Evolutionary conservation across 768 basidiomycete species (phyloP).

Genomic region (Amylocystis lapponica): DNA sequence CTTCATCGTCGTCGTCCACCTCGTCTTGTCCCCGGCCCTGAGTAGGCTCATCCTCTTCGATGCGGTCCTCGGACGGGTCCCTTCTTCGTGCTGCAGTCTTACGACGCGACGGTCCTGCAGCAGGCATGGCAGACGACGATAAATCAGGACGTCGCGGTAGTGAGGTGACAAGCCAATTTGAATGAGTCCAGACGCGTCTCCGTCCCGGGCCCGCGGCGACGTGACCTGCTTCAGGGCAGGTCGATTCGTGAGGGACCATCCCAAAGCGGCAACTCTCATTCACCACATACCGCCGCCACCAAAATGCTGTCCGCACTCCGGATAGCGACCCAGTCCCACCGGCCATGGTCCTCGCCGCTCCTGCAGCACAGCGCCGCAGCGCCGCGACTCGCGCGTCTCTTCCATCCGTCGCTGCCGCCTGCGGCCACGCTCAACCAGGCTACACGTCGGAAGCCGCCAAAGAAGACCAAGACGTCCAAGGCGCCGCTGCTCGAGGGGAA

Average conservation of each 20-base stretch:
- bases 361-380: constrained; percentile 5
- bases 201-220: constrained; percentile 9
- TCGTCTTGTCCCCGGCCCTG: background rate
- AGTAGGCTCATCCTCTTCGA: constrained; percentile 29
- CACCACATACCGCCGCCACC: constrained; percentile 1
- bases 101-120: constrained; percentile 32
- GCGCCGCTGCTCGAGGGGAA: constrained; percentile 77
- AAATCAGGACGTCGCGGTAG: background rate
- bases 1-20: constrained; percentile 14
- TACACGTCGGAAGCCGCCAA: constrained; percentile 59
- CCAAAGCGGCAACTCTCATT: background rate
- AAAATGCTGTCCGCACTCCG: constrained; percentile 20
- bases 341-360: constrained; percentile 9
- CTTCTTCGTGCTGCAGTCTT: constrained; percentile 37
- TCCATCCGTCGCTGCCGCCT: constrained; percentile 57
- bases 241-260: constrained; percentile 10
- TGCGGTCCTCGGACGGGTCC: constrained; percentile 35
- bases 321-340: constrained; percentile 3
- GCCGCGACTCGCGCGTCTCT: constrained; percentile 37
- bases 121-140: constrained; percentile 23
- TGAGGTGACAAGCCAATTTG: background rate
- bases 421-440: constrained; percentile 82
- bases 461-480: constrained; percentile 45
- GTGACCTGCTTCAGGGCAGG: constrained; percentile 23
- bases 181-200: constrained; percentile 15